phyloP scores from a whole-genome alignment of 805 yeast genomes.

The Torulaspora franciscae region DNA sequence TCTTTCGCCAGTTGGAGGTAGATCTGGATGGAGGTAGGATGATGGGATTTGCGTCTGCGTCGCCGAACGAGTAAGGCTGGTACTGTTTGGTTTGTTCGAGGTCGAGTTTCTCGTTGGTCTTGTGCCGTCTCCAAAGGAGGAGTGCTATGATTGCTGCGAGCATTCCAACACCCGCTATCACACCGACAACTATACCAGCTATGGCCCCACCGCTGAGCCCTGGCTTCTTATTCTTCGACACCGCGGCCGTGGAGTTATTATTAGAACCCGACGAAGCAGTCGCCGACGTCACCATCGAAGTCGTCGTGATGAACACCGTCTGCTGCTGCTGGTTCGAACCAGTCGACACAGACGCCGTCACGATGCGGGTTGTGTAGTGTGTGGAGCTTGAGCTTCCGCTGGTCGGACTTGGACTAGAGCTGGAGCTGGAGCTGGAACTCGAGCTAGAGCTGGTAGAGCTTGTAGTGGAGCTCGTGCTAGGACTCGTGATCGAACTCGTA shows the following conservation, averaged over 20 bases:
- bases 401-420: neutral
- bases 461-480: constrained; percentile 7
- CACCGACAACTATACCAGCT: constrained; percentile 59
- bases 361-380: constrained; percentile 23
- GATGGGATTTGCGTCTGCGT: constrained; percentile 28
- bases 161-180: constrained; percentile 40
- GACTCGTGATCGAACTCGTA: constrained; percentile 7
- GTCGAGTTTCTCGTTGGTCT: constrained; percentile 36
- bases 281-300: constrained; percentile 23
- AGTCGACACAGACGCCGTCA: constrained; percentile 27
- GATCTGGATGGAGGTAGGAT: constrained; percentile 20
- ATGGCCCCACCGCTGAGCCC: constrained; percentile 45
- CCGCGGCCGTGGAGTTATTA: constrained; percentile 6
- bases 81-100: constrained; percentile 40
- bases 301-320: constrained; percentile 27
- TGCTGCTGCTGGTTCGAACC: constrained; percentile 18
- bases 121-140: constrained; percentile 41
- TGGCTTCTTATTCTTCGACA: constrained; percentile 5
- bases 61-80: constrained; percentile 37
- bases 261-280: neutral
- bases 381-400: constrained; percentile 11
- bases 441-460: constrained; percentile 4
- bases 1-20: constrained; percentile 15
- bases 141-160: constrained; percentile 41
- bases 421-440: constrained; percentile 2